Conservation (phyloP, 257 asterid genomes). For the Salvia rosmarinus region DNA sequence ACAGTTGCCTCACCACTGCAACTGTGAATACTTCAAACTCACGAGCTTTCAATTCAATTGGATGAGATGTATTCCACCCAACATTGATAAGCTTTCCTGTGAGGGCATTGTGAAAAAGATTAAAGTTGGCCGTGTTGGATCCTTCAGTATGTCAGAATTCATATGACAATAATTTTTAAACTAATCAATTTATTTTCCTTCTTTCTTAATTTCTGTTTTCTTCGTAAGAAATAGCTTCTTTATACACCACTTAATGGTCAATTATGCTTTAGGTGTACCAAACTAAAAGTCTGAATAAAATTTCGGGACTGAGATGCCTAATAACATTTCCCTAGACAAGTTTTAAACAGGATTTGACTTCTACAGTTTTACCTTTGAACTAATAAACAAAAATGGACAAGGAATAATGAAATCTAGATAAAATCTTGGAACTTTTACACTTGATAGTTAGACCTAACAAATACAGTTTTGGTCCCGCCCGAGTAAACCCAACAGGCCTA, state of each 20-base stretch:
- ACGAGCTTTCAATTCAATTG: slow-evolving; percentile 56
- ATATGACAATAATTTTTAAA: background rate
- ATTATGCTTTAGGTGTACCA: background rate
- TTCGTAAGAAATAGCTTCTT: background rate
- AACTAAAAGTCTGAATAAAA: background rate
- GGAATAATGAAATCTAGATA: background rate
- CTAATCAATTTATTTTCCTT: background rate
- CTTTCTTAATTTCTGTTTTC: background rate
- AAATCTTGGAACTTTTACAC: background rate
- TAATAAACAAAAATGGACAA: background rate
- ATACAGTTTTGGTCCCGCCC: background rate
- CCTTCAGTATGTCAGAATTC: background rate
- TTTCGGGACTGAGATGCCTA: background rate
- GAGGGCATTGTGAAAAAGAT: slow-evolving; percentile 27
- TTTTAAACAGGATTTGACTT: background rate
- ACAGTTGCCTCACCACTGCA: slow-evolving; percentile 53
- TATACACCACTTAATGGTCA: background rate
- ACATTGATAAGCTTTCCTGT: slow-evolving; percentile 58
- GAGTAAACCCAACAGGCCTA: background rate
- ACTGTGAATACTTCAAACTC: slow-evolving; percentile 71
- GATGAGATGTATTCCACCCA: slow-evolving; percentile 45
- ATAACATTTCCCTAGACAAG: background rate
- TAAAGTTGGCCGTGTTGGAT: too few species aligned
- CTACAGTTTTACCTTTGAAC: background rate
- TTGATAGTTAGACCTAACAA: background rate